Evolutionary conservation across 2,329 filamentous ascomycete species (phyloP).

Genomic region (Colletotrichum sp.): DNA sequence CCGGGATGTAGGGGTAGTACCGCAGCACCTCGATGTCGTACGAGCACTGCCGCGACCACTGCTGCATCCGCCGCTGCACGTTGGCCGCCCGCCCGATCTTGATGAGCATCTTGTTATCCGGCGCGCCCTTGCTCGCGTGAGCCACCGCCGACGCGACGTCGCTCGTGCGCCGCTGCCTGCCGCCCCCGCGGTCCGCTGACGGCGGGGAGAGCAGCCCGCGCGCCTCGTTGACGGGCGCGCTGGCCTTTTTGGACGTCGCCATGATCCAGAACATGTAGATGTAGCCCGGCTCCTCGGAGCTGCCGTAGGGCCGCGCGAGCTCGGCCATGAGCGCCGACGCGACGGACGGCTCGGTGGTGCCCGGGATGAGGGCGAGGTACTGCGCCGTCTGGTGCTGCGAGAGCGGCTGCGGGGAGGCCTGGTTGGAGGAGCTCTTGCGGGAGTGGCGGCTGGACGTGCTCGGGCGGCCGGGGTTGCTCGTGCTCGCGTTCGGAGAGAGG

Average conservation of each 20-base stretch:
- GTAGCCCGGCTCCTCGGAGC: constrained; percentile 83
- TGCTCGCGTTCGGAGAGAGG: constrained; percentile 5
- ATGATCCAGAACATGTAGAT: constrained; percentile 99
- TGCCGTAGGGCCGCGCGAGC: constrained; percentile 68
- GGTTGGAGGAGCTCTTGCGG: constrained; percentile 32
- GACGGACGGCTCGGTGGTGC: constrained; percentile 68
- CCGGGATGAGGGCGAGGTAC: constrained; percentile 73
- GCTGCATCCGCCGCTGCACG: constrained; percentile 87
- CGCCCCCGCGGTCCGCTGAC: constrained; percentile 36
- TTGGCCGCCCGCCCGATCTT: constrained; percentile 77
- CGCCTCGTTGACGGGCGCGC: constrained; percentile 63
- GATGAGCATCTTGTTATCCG: constrained; percentile 67
- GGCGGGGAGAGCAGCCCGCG: constrained; percentile 63
- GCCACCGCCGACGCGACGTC: constrained; percentile 61
- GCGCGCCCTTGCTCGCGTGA: constrained; percentile 27
- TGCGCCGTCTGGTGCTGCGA: constrained; percentile 41
- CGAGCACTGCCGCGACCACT: constrained; percentile 93
- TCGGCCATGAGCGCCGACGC: constrained; percentile 77
- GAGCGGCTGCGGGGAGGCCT: constrained; percentile 32
- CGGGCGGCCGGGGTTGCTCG: constrained; percentile 15
- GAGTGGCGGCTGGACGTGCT: constrained; percentile 28
- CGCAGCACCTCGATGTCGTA: constrained; percentile 87
- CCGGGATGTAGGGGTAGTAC: constrained; percentile 84
- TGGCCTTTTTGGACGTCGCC: constrained; percentile 60
- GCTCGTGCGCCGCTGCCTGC: constrained; percentile 52